These are phyloP conservation scores for Microbotryum lychnidis-dioicae DNA, from an alignment of 1,284 basidiomycete genomes.

Conservation along the genomic window DNA sequence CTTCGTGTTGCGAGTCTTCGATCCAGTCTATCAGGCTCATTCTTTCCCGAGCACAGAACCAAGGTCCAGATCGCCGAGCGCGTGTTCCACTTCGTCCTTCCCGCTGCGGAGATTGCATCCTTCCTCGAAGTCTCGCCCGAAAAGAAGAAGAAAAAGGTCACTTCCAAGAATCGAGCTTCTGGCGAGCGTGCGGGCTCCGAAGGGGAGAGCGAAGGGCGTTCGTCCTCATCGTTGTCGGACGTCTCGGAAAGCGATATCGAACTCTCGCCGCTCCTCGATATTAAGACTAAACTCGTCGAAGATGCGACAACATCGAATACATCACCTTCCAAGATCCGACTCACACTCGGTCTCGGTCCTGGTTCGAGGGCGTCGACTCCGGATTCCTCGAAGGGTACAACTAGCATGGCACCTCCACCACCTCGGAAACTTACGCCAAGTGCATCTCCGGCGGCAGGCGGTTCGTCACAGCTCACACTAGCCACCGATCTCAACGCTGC, in stretches of 20 bases:
- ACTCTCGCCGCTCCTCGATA: slow-evolving; percentile 2
- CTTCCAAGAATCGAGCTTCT: background rate
- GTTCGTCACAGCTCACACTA: too few species aligned
- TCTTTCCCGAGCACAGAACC: slow-evolving; percentile 53
- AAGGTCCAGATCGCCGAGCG: slow-evolving; percentile 98
- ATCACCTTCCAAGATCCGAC: too few species aligned
- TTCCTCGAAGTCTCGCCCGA: background rate
- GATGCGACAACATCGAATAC: too few species aligned
- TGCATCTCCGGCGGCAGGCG: too few species aligned
- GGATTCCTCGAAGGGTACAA: too few species aligned
- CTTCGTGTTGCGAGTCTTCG: background rate
- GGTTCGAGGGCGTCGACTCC: too few species aligned
- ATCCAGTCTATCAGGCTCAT: background rate
- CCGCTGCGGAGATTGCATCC: background rate
- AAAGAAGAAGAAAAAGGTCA: background rate
- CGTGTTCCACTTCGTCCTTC: slow-evolving; percentile 67
- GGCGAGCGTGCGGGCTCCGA: background rate
- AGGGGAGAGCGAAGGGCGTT: background rate
- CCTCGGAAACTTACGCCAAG: too few species aligned
- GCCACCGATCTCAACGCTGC: too few species aligned
- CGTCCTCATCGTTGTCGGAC: background rate
- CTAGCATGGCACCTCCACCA: too few species aligned
- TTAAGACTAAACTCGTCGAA: background rate
- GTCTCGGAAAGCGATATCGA: slow-evolving; percentile 2
- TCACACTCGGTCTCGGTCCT: too few species aligned